These are phyloP conservation scores for Suhomyces guaymorum DNA, from an alignment of 1,139 yeast genomes.

Conservation along the genomic window DNA sequence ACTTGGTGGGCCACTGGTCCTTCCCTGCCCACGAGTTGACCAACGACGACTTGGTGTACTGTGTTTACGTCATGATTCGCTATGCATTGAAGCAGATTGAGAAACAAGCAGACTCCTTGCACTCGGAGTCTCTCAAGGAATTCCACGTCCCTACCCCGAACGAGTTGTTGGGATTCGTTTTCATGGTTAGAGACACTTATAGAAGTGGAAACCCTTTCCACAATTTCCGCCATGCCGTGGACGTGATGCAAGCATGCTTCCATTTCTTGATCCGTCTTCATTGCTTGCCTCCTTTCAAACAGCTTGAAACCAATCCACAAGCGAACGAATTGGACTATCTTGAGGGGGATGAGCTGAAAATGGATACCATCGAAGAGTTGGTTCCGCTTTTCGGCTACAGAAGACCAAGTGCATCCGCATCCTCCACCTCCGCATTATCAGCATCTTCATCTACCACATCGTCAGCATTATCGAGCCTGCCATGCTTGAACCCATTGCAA, in stretches of 20 bases:
- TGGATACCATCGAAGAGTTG: constrained; percentile 10
- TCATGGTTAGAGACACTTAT: constrained; percentile 72
- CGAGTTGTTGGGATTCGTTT: constrained; percentile 57
- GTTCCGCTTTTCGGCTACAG: constrained; percentile 11
- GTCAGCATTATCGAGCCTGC: constrained; percentile 6
- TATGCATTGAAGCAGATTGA: constrained; percentile 44
- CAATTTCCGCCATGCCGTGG: constrained; percentile 93
- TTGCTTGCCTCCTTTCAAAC: constrained; percentile 46
- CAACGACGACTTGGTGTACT: constrained; percentile 67
- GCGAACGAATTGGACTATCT: constrained; percentile 24
- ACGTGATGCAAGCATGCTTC: constrained; percentile 89
- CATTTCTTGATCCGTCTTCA: constrained; percentile 55
- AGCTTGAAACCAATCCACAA: constrained; percentile 34
- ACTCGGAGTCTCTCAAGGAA: constrained; percentile 9
- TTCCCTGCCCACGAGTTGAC: constrained; percentile 69
- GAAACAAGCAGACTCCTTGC: constrained; percentile 14
- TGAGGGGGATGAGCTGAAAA: constrained; percentile 10
- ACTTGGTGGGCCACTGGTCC: constrained; percentile 50
- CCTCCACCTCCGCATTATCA: constrained; percentile 31
- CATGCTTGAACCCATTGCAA: constrained; percentile 46
- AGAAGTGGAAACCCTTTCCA: constrained; percentile 88
- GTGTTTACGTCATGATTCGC: constrained; percentile 58
- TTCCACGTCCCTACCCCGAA: constrained; percentile 36
- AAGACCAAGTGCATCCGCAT: constrained; percentile 8
- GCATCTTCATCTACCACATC: constrained; percentile 3